A percentile compares a stretch with the other conserved stretches of the same genome.
Conservation (phyloP, 371 early-diverging fungal species). For the Mucor mucedo region DNA sequence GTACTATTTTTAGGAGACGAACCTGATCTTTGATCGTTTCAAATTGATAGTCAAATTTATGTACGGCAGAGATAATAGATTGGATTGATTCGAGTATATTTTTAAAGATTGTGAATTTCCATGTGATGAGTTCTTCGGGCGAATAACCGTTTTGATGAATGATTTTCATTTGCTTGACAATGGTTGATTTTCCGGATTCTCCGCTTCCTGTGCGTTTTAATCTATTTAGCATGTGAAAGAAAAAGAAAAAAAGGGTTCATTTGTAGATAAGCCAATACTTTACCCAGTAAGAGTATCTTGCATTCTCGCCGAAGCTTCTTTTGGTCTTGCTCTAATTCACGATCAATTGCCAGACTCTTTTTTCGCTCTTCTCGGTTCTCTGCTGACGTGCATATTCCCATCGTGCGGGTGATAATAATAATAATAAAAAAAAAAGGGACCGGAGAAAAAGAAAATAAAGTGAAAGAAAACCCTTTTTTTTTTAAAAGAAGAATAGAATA, state of each 20-base stretch:
- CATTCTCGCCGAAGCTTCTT: conserved; percentile 63
- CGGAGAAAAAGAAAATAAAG: not conserved
- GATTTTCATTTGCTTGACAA: conserved; percentile 94
- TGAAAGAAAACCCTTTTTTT: not conserved
- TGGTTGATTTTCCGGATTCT: conserved; percentile 91
- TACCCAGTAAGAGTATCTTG: conserved; percentile 76
- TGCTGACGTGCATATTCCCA: conserved; percentile 70
- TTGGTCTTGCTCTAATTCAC: conserved; percentile 63
- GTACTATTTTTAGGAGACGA: not conserved
- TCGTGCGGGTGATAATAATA: conserved; percentile 20
- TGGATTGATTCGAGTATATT: conserved; percentile 81
- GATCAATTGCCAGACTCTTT: conserved; percentile 66
- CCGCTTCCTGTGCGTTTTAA: conserved; percentile 67
- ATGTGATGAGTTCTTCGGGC: conserved; percentile 76
- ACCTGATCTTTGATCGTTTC: conserved; percentile 12
- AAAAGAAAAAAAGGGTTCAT: no score
- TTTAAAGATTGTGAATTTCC: conserved; percentile 73
- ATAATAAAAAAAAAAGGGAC: not conserved
- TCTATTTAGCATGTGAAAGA: no score
- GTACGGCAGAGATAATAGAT: conserved; percentile 65
- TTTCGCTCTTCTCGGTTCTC: conserved; percentile 60
- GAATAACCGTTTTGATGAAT: conserved; percentile 90
- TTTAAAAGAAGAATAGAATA: no score
- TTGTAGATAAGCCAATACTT: not conserved
- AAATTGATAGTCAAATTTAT: conserved; percentile 25